A percentile compares a stretch with the other conserved stretches of the same genome.
These are phyloP conservation scores for Cryphonectria carpinicola DNA, from an alignment of 2,329 filamentous ascomycete species.

Conservation along the genomic window DNA sequence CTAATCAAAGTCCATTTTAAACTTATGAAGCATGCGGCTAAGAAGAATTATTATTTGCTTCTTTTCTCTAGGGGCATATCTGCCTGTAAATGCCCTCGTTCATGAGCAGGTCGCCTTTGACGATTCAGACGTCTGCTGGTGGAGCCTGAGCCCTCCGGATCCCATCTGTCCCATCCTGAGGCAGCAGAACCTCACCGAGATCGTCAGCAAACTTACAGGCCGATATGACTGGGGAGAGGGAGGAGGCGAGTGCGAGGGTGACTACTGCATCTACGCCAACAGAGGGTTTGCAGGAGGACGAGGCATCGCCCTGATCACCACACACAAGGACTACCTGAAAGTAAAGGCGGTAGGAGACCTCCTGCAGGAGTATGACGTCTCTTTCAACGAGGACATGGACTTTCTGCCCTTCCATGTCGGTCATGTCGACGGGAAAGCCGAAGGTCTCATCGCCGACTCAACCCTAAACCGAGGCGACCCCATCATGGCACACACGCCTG, in stretches of 20 bases:
- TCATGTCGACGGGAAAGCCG: constrained; percentile 41
- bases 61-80: neutral
- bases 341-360: constrained; percentile 17
- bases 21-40: constrained; percentile 8
- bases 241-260: constrained; percentile 29
- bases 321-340: constrained; percentile 21
- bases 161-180: constrained; percentile 24
- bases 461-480: constrained; percentile 41
- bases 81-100: constrained; percentile 14
- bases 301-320: constrained; percentile 32
- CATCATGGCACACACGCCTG: constrained; percentile 39
- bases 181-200: constrained; percentile 47
- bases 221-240: constrained; percentile 33
- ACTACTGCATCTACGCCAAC: constrained; percentile 33
- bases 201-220: constrained; percentile 40
- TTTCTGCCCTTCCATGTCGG: constrained; percentile 36
- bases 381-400: constrained; percentile 36
- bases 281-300: constrained; percentile 26
- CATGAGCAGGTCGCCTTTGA: constrained; percentile 27
- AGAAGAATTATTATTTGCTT: neutral
- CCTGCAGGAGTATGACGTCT: constrained; percentile 28
- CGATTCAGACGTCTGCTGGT: constrained; percentile 27
- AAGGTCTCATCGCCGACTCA: constrained; percentile 42
- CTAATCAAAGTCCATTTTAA: neutral
- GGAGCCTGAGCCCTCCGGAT: constrained; percentile 24